phyloP scores from a whole-genome alignment of 2,329 filamentous ascomycete species.

The Botrytis tulipae region DNA sequence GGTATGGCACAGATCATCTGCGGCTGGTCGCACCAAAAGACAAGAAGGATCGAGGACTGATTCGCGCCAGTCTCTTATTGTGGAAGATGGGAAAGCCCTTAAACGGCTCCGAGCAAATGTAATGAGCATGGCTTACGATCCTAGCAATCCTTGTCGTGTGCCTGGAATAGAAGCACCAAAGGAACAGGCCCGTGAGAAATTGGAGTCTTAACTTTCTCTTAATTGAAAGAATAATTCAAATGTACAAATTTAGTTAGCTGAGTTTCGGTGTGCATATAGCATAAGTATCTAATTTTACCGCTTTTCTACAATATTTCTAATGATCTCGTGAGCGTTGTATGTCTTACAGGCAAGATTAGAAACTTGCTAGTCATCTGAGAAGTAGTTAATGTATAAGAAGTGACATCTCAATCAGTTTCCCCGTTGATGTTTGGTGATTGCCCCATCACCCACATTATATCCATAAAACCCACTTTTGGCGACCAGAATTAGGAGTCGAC shows the following conservation, averaged over 20 bases:
- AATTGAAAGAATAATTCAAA: not conserved
- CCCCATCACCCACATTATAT: not conserved
- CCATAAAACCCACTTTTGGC: rapidly evolving
- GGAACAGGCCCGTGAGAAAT: not conserved
- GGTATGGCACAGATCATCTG: conserved; percentile 12
- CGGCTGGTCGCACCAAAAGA: not conserved
- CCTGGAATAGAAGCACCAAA: not conserved
- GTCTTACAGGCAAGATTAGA: too few relatives aligned
- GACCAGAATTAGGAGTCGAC: rapidly evolving
- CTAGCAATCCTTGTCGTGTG: conserved; percentile 6
- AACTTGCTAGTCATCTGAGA: too few relatives aligned
- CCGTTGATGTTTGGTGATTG: not conserved
- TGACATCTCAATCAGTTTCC: not conserved
- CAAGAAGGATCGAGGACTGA: not conserved
- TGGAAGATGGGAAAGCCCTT: not conserved
- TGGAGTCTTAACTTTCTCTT: not conserved
- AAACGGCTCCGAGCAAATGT: not conserved
- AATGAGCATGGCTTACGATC: conserved; percentile 9
- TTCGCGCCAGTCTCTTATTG: conserved; percentile 5
- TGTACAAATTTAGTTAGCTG: not conserved
- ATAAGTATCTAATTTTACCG: not conserved
- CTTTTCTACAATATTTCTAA: not conserved
- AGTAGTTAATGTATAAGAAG: not conserved
- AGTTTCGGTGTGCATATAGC: not conserved
- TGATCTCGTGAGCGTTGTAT: not conserved